Percentiles rank a stretch among this genome's conserved stretches.
These are phyloP conservation scores for Coemansia sp. DNA, from an alignment of 192 early-diverging fungal genomes.

Conservation along the genomic window DNA sequence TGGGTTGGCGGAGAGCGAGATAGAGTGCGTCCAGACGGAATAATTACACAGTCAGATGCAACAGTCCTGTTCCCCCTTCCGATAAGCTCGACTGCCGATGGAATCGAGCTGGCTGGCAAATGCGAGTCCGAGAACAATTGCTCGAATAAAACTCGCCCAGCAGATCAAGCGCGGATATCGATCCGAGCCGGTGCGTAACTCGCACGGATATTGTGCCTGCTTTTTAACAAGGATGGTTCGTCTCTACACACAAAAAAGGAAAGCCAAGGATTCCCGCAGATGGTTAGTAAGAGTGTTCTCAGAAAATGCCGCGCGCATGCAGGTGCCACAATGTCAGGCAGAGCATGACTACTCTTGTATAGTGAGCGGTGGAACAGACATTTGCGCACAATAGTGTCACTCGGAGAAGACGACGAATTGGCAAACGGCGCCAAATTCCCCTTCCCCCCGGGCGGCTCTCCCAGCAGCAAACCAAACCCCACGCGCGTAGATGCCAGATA, in stretches of 20 bases:
- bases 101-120: no score
- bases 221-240: slow-evolving; percentile 20
- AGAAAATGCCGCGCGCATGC: not conserved
- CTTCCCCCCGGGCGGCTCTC: no score
- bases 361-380: not conserved
- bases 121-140: no score
- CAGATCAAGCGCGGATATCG: no score
- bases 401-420: not conserved
- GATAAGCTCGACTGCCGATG: no score
- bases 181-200: no score
- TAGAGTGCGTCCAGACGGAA: not conserved
- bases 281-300: not conserved
- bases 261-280: not conserved
- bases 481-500: no score
- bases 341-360: not conserved
- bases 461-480: no score
- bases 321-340: not conserved
- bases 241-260: slow-evolving; percentile 25
- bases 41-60: not conserved
- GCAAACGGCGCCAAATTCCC: no score
- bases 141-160: no score
- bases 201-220: not conserved
- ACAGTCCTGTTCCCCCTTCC: not conserved
- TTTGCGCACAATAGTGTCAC: slow-evolving; percentile 4
- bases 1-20: not conserved